Evolutionary conservation across 1,284 basidiomycete species (phyloP), one percentile per base, ranked within the genome.

Genomic region (Pyrrhoderma lamaoense): DNA sequence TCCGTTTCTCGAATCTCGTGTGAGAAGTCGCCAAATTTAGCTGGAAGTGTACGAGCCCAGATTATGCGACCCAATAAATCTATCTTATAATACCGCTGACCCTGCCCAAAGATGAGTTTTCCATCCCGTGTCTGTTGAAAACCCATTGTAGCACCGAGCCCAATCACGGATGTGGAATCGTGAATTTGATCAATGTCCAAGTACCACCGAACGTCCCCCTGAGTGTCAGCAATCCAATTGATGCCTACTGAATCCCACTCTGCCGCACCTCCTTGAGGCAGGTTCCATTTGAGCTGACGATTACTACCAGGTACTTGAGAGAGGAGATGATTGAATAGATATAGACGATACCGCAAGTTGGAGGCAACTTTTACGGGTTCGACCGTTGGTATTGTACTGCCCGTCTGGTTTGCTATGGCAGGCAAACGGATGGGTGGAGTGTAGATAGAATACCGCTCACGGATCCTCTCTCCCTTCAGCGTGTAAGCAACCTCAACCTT

Each of bases 101-200:
- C 45, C 18, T 47, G 45, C 8, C 45, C 45, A 23, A 47, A 47
- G 8, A 47, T 47, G 45, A 47, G 34, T 35, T 22, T 47, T 9
- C 45, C 45, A 37, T 47, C 45, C 13, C 45, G 27, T 16, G 45
- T 47, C 21, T 47, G 45, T n/a, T 47, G 45, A 34, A 47, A 47
- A 11, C 45, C 45, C 45, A 47, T 47, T 11, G 45, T 47, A 31
- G 45, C 31, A 23, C 45, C 45, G 2, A 35, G 1, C 7, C 45
- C 45, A 8, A 22, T 36, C 14, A 18, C 36, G 9, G 45, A 35
- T 18, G 45, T 47, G 9, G 45, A 47, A 18, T 47, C 45, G 18
- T 47, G 45, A 21, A 47, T 47, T 21, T 47, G 45, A 3, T 47
- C 45, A 13, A 47, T 47, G 22, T 47, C 45, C 11, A 47, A 8